Percentiles rank a stretch among this genome's conserved stretches.
These are phyloP conservation scores for Chlorella variabilis DNA, from an alignment of 163 green algal genomes.

Conservation along the genomic window DNA sequence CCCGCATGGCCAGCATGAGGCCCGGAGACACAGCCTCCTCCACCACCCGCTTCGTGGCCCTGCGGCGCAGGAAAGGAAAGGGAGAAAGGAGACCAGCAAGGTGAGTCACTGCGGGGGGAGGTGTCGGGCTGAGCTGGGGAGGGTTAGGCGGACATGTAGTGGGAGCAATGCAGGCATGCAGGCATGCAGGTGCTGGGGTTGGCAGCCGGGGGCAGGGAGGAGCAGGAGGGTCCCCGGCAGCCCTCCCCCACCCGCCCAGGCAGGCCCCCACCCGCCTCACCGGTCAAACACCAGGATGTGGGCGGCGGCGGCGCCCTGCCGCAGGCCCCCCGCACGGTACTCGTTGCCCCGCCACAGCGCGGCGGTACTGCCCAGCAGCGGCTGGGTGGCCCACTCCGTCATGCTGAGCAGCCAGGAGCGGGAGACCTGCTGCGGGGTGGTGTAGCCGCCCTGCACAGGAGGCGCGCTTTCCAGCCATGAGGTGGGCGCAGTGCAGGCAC, in stretches of 20 bases:
- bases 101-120: not conserved
- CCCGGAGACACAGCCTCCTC: constrained; percentile 58
- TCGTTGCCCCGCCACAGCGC: constrained; percentile 28
- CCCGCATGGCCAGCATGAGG: constrained; percentile 63
- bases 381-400: constrained; percentile 58
- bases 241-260: too few species aligned
- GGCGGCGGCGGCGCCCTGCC: constrained; percentile 23
- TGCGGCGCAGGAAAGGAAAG: not conserved
- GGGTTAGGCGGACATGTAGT: too few species aligned
- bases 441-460: constrained; percentile 48
- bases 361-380: constrained; percentile 16
- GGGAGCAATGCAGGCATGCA: too few species aligned
- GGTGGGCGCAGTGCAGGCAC: too few species aligned
- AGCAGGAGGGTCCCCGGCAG: too few species aligned
- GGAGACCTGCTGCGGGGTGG: constrained; percentile 45
- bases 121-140: too few species aligned
- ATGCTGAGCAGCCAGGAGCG: constrained; percentile 56
- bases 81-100: not conserved
- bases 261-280: not conserved
- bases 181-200: too few species aligned
- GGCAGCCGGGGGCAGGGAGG: too few species aligned
- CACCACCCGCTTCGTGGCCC: constrained; percentile 47
- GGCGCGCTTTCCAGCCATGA: too few species aligned
- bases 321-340: constrained; percentile 39
- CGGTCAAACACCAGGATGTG: constrained; percentile 64